Evolutionary conservation across 805 yeast genomes (phyloP).

Genomic region (Saccharomyces kudriavzevii): DNA sequence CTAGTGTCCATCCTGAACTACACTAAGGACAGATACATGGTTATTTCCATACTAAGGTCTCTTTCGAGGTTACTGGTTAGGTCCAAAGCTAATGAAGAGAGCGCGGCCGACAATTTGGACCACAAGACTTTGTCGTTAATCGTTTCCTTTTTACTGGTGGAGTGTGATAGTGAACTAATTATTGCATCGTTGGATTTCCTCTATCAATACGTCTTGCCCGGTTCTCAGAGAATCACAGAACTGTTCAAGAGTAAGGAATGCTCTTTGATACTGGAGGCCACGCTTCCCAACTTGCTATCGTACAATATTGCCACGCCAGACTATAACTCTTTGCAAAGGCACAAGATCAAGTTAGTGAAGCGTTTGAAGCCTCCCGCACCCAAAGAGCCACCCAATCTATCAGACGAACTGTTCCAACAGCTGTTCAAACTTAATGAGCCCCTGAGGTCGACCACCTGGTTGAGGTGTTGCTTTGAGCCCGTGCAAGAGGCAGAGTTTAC

Average conservation of each 20-base stretch:
- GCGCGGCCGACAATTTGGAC: constrained; percentile 43
- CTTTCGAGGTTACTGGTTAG: constrained; percentile 72
- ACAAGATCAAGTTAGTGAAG: constrained; percentile 36
- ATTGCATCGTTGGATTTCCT: constrained; percentile 72
- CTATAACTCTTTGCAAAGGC: constrained; percentile 22
- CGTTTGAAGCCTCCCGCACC: constrained; percentile 63
- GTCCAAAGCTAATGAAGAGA: constrained; percentile 39
- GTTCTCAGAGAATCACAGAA: constrained; percentile 46
- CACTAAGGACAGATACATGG: constrained; percentile 58
- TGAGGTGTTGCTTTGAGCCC: constrained; percentile 83
- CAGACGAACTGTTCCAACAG: constrained; percentile 47
- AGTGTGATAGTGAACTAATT: constrained; percentile 55
- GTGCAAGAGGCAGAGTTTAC: constrained; percentile 76
- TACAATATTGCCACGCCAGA: constrained; percentile 37
- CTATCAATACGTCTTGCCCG: constrained; percentile 68
- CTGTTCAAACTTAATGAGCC: constrained; percentile 73
- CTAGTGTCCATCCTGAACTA: constrained; percentile 43
- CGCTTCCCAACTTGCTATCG: constrained; percentile 54
- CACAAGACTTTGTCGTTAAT: constrained; percentile 43
- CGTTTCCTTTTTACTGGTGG: constrained; percentile 49
- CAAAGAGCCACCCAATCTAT: constrained; percentile 51
- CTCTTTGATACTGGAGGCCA: constrained; percentile 45
- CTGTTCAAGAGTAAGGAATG: constrained; percentile 42
- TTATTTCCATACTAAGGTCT: constrained; percentile 65
- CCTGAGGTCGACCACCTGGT: constrained; percentile 86